Evolutionary conservation across 2,329 filamentous ascomycete species (phyloP).

Genomic region (Ampelomyces quisqualis): DNA sequence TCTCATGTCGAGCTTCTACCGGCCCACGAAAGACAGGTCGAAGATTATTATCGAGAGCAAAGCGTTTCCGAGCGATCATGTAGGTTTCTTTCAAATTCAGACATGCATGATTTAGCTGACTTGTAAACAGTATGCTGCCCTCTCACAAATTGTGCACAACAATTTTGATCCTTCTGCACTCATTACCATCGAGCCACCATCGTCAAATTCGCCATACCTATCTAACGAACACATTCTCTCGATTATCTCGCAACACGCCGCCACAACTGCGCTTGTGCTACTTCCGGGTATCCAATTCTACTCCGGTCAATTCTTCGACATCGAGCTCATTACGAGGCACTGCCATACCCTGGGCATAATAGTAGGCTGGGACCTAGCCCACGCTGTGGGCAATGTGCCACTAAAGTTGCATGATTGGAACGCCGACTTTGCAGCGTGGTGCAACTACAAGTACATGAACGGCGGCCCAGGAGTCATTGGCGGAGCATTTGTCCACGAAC

Average conservation of each 20-base stretch:
- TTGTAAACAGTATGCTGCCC: slow-evolving; percentile 67
- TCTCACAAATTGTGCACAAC: slow-evolving; percentile 75
- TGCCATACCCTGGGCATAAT: slow-evolving; percentile 70
- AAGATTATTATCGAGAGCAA: slow-evolving; percentile 90
- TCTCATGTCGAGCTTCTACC: slow-evolving; percentile 82
- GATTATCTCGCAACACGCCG: slow-evolving; percentile 72
- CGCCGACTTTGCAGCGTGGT: slow-evolving; percentile 91
- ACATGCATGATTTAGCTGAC: slow-evolving; percentile 1
- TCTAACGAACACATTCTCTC: slow-evolving; percentile 70
- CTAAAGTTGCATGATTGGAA: slow-evolving; percentile 81
- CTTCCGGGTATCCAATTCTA: slow-evolving; percentile 91
- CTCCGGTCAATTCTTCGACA: slow-evolving; percentile 85
- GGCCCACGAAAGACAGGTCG: slow-evolving; percentile 63
- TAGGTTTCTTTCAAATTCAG: slow-evolving; percentile 35
- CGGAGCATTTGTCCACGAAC: slow-evolving; percentile 77
- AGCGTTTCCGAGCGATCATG: slow-evolving; percentile 84
- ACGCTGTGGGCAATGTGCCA: slow-evolving; percentile 81
- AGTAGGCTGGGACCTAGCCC: slow-evolving; percentile 86
- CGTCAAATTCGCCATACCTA: slow-evolving; percentile 56
- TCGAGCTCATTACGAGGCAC: slow-evolving; percentile 73
- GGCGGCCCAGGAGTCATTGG: slow-evolving; percentile 79
- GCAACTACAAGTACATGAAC: slow-evolving; percentile 93
- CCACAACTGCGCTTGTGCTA: slow-evolving; percentile 71
- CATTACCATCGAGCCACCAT: slow-evolving; percentile 68
- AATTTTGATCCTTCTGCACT: slow-evolving; percentile 67